These are phyloP conservation scores for Cryptosporidium canis DNA, from an alignment of 169 alveolate genomes.

Conservation along the genomic window DNA sequence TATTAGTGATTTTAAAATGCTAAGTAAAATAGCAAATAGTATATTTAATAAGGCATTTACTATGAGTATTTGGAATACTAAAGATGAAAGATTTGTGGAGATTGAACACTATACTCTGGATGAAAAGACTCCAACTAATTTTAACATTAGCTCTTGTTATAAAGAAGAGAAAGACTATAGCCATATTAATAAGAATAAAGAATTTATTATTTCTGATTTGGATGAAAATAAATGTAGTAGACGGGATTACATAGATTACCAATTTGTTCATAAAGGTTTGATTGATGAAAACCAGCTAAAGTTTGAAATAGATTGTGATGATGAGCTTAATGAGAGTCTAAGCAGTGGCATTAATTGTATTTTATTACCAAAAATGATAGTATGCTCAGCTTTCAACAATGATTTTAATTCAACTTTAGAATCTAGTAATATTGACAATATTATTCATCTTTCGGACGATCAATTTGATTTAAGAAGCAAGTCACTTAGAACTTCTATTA, in stretches of 20 bases:
- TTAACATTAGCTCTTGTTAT: neutral
- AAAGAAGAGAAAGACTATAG: neutral
- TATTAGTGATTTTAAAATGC: slow-evolving; percentile 55
- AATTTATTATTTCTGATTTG: neutral
- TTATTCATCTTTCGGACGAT: neutral
- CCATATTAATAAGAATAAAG: neutral
- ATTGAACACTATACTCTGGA: neutral
- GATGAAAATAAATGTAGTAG: neutral
- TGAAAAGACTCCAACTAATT: neutral
- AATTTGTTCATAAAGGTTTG: neutral
- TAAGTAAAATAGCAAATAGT: slow-evolving; percentile 56
- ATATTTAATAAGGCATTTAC: slow-evolving; percentile 35
- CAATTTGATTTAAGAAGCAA: neutral
- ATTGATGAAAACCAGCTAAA: neutral
- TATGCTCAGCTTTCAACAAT: neutral
- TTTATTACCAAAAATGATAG: neutral
- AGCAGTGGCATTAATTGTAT: neutral
- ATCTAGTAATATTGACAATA: neutral
- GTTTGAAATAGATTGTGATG: neutral
- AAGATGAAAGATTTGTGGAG: neutral
- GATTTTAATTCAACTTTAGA: neutral
- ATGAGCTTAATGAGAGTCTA: neutral
- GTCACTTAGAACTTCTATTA: slow-evolving; percentile 34
- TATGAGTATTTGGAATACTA: slow-evolving; percentile 26
- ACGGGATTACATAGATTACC: neutral